Base-by-base conservation (phyloP, 2,329 filamentous ascomycete species). In the Chaetomium globosum region DNA sequence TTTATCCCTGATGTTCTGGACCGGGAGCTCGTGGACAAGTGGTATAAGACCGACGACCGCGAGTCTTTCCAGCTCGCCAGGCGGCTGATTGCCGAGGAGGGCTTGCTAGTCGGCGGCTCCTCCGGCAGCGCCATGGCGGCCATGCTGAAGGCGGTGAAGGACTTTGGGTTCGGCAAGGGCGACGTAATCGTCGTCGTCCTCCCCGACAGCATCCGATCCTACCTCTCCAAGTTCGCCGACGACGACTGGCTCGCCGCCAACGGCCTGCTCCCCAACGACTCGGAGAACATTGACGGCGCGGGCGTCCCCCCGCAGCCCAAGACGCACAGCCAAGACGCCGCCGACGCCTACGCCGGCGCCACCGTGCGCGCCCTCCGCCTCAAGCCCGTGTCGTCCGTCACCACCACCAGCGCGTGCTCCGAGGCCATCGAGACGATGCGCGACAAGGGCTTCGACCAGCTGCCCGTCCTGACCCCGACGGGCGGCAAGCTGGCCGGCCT, bases 241-340 rank as follows among this genome's bases (percentile, higher is more conserved):
- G 96, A 99, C 75, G 95, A 98, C 81, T 99, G 95, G 96, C 88
- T 99, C 63, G 93, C 93, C 13, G 95, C 95, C 69, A 99, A 99
- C 80, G 90, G 94, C 76, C 91, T 99, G 28, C 85, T 98, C 30
- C 87, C 91, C n/a, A 73, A 74, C 33, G 66, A 91, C 23, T 72
- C 75, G 39, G 64, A 73, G 33, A 65, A 72, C 16, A 75, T 79
- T 69, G 78, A 79, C 68, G 80, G 78, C 19, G 48, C 83, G 80
- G 69, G 86, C 81, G 60, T 85, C 80, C 67, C 77, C 68, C 72
- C 75, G 69, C 75, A 76, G 19, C 61, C 64, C 43, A 73, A 73
- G 56, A 59, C 66, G 1, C 73, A 71, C 66, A 76, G 78, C 59
- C 75, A 75, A 8, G 72, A 76, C 68, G 74, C 80, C 9, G 78